Conservation (phyloP, 306 rosid species). For the Arachis stenosperma region DNA sequence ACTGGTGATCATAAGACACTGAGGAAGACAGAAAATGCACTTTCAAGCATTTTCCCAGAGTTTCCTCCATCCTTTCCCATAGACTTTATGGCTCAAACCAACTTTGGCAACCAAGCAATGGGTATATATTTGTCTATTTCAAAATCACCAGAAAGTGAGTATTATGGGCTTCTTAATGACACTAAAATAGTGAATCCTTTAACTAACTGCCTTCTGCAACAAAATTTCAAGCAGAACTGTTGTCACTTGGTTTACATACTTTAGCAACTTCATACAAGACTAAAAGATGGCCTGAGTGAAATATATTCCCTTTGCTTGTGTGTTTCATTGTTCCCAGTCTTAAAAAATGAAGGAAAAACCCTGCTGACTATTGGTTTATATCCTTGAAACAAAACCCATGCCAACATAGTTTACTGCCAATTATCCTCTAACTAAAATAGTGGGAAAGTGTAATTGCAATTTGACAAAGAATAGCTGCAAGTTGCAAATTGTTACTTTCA, state of each 20-base stretch:
- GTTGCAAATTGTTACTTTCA: conserved; percentile 16
- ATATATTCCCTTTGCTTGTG: not conserved
- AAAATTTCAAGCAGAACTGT: not conserved
- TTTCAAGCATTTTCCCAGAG: not conserved
- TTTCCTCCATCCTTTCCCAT: not conserved
- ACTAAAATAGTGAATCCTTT: not conserved
- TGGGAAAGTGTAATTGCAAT: conserved; percentile 1
- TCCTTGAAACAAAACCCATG: conserved; percentile 13
- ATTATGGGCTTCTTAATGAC: not conserved
- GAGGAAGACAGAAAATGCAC: not conserved
- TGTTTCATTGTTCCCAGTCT: not conserved
- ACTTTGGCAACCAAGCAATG: not conserved
- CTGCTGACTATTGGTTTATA: not conserved
- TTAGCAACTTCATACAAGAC: not conserved
- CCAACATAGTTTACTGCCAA: conserved; percentile 23
- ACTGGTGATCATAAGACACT: not conserved
- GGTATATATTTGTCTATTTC: not conserved
- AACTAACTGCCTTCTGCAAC: not conserved
- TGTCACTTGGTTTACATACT: conserved; percentile 1
- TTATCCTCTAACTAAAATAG: conserved; percentile 11
- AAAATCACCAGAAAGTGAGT: not conserved
- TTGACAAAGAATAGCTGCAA: not conserved
- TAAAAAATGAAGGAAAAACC: conserved; percentile 21
- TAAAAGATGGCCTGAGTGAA: not conserved
- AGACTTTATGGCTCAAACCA: not conserved